These are phyloP conservation scores for Raphanus sativus DNA, from an alignment of 345 rosid genomes.

Conservation along the genomic window DNA sequence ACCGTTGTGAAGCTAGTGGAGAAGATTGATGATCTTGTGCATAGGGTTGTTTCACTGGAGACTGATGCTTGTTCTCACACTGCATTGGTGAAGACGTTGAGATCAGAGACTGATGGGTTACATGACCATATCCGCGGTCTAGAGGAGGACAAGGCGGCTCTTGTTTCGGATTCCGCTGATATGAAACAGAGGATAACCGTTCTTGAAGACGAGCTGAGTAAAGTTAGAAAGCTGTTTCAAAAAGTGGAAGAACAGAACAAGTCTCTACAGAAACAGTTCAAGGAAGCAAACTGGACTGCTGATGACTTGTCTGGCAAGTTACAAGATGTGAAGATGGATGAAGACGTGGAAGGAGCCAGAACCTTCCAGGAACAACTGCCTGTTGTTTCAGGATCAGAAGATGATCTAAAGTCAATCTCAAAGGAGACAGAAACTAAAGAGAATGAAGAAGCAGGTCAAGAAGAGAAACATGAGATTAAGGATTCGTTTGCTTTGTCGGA, in stretches of 20 bases:
- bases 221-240: slow-evolving; percentile 51
- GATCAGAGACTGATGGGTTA: slow-evolving; percentile 58
- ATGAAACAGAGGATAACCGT: slow-evolving; percentile 48
- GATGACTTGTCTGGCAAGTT: slow-evolving; percentile 57
- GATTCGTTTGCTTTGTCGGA: slow-evolving; percentile 38
- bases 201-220: slow-evolving; percentile 60
- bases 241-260: slow-evolving; percentile 49
- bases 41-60: slow-evolving; percentile 64
- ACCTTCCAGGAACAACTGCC: slow-evolving; percentile 21
- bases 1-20: slow-evolving; percentile 60
- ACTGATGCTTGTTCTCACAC: slow-evolving; percentile 57
- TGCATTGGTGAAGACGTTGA: slow-evolving; percentile 57
- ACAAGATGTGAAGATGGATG: slow-evolving; percentile 52
- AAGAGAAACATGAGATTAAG: slow-evolving; percentile 45
- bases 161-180: slow-evolving; percentile 43
- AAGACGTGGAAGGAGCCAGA: slow-evolving; percentile 44
- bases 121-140: slow-evolving; percentile 51
- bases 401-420: slow-evolving; percentile 20
- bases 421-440: slow-evolving; percentile 20
- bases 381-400: slow-evolving; percentile 24
- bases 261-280: slow-evolving; percentile 49
- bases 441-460: slow-evolving; percentile 24
- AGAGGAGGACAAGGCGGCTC: slow-evolving; percentile 60
- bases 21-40: slow-evolving; percentile 73
- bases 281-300: slow-evolving; percentile 47